phyloP scores from a whole-genome alignment of 179 eudicot species.

The Spergularia azorica region DNA sequence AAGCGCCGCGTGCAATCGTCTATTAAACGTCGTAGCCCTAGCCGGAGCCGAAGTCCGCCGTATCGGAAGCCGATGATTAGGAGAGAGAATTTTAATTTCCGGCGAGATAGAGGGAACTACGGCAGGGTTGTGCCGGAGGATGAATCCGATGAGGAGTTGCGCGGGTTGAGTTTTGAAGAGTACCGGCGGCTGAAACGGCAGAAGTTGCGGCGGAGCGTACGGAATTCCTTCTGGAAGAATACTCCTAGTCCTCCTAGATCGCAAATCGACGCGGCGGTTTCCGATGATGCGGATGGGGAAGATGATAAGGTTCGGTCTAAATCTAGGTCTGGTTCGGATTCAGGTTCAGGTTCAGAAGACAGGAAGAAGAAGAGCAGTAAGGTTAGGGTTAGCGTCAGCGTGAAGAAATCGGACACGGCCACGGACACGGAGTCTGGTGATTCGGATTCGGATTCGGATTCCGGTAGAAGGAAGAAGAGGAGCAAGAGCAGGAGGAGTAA shows the following conservation, averaged over 20 bases:
- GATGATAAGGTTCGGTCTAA: neutral
- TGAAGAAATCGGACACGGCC: slow-evolving; percentile 17
- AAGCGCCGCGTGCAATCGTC: slow-evolving; percentile 18
- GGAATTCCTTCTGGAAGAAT: slow-evolving; percentile 55
- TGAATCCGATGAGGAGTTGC: slow-evolving; percentile 81
- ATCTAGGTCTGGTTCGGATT: neutral
- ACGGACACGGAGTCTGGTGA: neutral
- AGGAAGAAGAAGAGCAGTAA: slow-evolving; percentile 23
- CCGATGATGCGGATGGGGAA: slow-evolving; percentile 19
- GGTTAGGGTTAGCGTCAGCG: neutral
- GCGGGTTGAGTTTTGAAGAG: slow-evolving; percentile 64
- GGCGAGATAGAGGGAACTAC: slow-evolving; percentile 24
- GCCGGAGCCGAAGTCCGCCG: slow-evolving; percentile 31
- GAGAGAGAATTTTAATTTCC: neutral
- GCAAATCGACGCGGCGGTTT: slow-evolving; percentile 35
- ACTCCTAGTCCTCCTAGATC: slow-evolving; percentile 85
- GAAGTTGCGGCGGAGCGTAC: slow-evolving; percentile 56
- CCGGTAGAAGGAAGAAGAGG: slow-evolving; percentile 45
- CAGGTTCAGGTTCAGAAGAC: slow-evolving; percentile 28
- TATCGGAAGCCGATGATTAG: slow-evolving; percentile 15
- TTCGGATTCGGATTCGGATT: slow-evolving; percentile 22
- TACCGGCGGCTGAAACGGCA: slow-evolving; percentile 73
- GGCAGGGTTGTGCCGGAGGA: slow-evolving; percentile 40
- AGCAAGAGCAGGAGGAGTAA: slow-evolving; percentile 25
- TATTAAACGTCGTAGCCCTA: neutral